Base-by-base conservation (phyloP, 2,329 filamentous ascomycete species). In the Aspergillus tubingensis region DNA sequence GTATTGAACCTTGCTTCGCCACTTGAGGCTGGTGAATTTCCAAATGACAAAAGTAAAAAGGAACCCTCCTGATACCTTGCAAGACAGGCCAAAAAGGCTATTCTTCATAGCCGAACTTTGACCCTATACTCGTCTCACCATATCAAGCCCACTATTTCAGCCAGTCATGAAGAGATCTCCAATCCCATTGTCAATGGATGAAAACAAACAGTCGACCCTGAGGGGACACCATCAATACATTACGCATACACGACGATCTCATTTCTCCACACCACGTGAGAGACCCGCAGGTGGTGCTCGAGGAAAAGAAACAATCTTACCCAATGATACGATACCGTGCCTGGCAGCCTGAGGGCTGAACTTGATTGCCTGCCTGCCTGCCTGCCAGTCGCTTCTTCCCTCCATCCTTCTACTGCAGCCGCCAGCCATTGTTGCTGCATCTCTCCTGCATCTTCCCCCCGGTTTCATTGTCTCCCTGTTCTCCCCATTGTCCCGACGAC, bases 181-280 rank as follows among this genome's bases (percentile, higher is more conserved):
- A 23, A 44, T 21, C 8, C 41, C 3, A 21, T 44, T 21, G 41
- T 21, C 4, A 19, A 44, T 36, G 41, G 19, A 21, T 23, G 25
- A 25, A 27, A 27, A 21, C 7, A 23, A 8, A 50, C 25, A 10
- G 47, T 21, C 47, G 25, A 50, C 47, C 25, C 47, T 13, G 44
- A 23, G 21, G 13, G 15, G 51, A 30, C 10, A 32, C 30, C 30
- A 5, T 10, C 21, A 15, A n/a, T 21, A 44, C 27, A 21, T n/a
- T 55, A 55, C 53, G 38, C 23, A 47, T 55, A 55, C 53, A 32
- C 53, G 41, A 41, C 53, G 53, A 55, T 55, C 53, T 25, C 41
- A 44, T 32, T 23, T 44, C 39, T 55, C 53, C 53, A 44, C 53
- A 30, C 53, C 53, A 55, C 53, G 53, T 55, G 53, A 55, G 39